These are phyloP conservation scores for Micromonas pusilla DNA, from an alignment of 139 green algal genomes.

Conservation along the genomic window DNA sequence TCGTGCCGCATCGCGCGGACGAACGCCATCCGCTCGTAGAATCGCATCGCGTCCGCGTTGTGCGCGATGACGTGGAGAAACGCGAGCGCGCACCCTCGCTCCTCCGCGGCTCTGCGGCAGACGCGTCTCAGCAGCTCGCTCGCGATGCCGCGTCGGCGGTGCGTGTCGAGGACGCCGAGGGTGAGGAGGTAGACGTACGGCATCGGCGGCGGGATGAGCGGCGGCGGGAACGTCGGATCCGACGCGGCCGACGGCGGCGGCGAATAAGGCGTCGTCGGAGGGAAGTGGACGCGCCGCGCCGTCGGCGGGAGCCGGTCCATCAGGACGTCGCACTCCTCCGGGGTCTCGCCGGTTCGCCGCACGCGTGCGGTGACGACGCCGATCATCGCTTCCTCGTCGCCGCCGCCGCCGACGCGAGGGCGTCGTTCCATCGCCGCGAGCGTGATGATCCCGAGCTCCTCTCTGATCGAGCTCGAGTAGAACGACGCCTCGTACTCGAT, in stretches of 20 bases:
- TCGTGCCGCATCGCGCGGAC: conserved; percentile 7
- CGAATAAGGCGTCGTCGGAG: neutral
- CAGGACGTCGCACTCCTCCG: neutral
- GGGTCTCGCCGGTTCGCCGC: neutral
- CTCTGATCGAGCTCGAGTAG: neutral
- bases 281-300: neutral
- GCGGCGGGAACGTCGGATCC: neutral
- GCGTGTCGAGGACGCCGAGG: neutral
- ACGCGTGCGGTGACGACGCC: neutral
- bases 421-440: neutral
- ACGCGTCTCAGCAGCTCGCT: neutral
- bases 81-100: neutral
- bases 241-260: neutral
- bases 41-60: neutral
- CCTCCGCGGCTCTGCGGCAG: too few species aligned
- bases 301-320: neutral
- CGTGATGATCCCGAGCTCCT: neutral
- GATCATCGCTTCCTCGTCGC: neutral
- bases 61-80: neutral
- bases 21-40: neutral
- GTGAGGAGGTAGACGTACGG: neutral
- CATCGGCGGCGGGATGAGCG: neutral
- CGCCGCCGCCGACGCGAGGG: too few species aligned
- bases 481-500: neutral
- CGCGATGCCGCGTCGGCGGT: neutral